These are phyloP conservation scores for Rhododendron henanense DNA, from an alignment of 148 eudicot species.

Conservation along the genomic window DNA sequence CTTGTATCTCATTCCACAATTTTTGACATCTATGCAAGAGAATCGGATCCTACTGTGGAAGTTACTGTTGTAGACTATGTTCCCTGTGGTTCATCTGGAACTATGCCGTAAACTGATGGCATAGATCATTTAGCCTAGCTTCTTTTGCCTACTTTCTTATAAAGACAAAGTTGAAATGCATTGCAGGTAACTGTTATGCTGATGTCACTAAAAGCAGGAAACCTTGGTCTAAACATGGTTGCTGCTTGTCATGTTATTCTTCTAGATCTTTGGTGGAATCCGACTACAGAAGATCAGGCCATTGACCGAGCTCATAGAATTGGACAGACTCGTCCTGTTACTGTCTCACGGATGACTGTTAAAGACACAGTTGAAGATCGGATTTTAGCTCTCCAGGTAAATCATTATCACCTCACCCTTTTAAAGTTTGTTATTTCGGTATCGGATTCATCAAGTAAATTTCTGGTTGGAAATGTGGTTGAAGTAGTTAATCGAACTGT, in stretches of 20 bases:
- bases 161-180: neutral
- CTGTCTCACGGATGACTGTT: slow-evolving; percentile 83
- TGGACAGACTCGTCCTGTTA: slow-evolving; percentile 97
- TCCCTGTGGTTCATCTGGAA: neutral
- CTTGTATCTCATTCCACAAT: neutral
- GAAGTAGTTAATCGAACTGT: neutral
- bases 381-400: slow-evolving; percentile 89
- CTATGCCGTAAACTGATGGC: neutral
- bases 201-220: slow-evolving; percentile 98
- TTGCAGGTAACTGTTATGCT: slow-evolving; percentile 88
- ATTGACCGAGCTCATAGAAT: slow-evolving; percentile 98
- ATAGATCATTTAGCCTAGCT: neutral
- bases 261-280: slow-evolving; percentile 99
- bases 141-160: neutral
- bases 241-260: slow-evolving; percentile 96
- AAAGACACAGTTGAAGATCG: slow-evolving; percentile 96
- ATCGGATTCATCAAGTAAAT: neutral
- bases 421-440: neutral
- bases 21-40: neutral
- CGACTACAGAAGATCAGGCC: slow-evolving; percentile 98
- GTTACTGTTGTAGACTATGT: neutral
- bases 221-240: slow-evolving; percentile 97
- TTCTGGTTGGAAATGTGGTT: neutral
- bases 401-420: neutral
- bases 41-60: neutral